Evolutionary conservation across 352 stramenopile genomes (phyloP), one percentile per base, ranked within the genome.

Genomic region (Pythium oligandrum): DNA sequence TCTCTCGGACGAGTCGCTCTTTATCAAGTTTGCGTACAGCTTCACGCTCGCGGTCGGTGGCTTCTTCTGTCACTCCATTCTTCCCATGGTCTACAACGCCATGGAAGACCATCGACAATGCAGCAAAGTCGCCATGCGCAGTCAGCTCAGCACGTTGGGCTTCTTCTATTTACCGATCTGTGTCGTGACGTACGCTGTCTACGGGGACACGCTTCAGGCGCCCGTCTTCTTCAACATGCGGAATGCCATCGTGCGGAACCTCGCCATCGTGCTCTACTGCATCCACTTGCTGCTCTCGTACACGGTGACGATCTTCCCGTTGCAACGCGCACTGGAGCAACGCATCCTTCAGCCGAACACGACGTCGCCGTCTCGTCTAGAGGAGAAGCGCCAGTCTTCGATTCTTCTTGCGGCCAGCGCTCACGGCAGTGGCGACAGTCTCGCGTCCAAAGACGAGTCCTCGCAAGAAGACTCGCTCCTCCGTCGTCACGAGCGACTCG

Each of bases 181-280:
- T 65, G 75, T 71, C 51, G 63, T 91, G 45, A 88, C 78, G 30
- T 91, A 83, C 57, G 78, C 81, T 1, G 81, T 89, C 6, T 91
- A 91, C 51, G 81, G 81, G 2, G 68, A 70, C n/a, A 87, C 76
- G 33, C 70, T 91, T 1, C 65, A 89, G 59, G 78, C 81, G 33
- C 81, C 81, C 0, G 74, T 91, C 30, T 88, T 91, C 57, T 91
- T 91, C 61, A 91, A 91, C 53, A 86, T 91, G 78, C 76, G 81
- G 46, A 91, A 89, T 59, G 54, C 64, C 5, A 61, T 87, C 49
- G 78, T 91, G 53, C 78, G 78, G 35, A 80, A 86, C 54, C 40
- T 91, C 36, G 74, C 81, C 9, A 82, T 88, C 52, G 75, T 88
- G 59, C 58, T 91, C 52, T 91, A 89, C 66, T 75, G 63, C 40